Evolutionary conservation across 768 basidiomycete species (phyloP).

Genomic region (Filobasidium wieringae): DNA sequence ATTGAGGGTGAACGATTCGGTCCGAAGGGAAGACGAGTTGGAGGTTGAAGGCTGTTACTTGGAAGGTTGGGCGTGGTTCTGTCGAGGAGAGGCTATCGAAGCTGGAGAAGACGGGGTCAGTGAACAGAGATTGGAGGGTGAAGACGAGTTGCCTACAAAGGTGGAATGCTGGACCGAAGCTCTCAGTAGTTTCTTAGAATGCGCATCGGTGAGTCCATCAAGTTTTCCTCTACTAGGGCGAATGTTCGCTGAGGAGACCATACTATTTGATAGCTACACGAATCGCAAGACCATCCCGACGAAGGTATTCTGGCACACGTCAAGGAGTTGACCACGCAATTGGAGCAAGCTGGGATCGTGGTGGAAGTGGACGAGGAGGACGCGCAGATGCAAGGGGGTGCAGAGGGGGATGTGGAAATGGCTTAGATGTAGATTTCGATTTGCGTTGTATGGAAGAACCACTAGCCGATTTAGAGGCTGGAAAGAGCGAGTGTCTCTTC

Average conservation of each 20-base stretch:
- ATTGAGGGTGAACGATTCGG: slow-evolving; percentile 60
- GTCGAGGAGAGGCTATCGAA: slow-evolving; percentile 39
- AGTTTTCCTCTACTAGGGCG: neutral
- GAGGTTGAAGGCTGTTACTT: slow-evolving; percentile 88
- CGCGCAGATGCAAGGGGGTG: too few species aligned
- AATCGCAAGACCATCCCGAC: slow-evolving; percentile 62
- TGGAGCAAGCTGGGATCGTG: slow-evolving; percentile 57
- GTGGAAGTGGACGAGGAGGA: slow-evolving; percentile 51
- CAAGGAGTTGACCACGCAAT: slow-evolving; percentile 55
- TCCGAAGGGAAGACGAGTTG: slow-evolving; percentile 69
- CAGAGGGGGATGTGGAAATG: slow-evolving; percentile 48
- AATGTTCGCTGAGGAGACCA: neutral
- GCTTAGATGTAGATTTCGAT: neutral
- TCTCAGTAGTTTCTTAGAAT: slow-evolving; percentile 70
- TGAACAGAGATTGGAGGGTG: slow-evolving; percentile 45
- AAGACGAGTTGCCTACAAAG: slow-evolving; percentile 53
- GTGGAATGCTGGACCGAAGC: slow-evolving; percentile 63
- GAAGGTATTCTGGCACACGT: slow-evolving; percentile 62
- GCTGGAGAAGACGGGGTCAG: slow-evolving; percentile 48
- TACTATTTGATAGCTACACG: slow-evolving; percentile 50
- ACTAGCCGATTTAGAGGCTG: too few species aligned
- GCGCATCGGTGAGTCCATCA: slow-evolving; percentile 53
- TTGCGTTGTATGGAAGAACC: too few species aligned
- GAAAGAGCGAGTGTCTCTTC: too few species aligned
- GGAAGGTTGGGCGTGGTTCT: slow-evolving; percentile 85